Base-by-base conservation (phyloP, 1,284 basidiomycete species). In the Ustilago hordei region DNA sequence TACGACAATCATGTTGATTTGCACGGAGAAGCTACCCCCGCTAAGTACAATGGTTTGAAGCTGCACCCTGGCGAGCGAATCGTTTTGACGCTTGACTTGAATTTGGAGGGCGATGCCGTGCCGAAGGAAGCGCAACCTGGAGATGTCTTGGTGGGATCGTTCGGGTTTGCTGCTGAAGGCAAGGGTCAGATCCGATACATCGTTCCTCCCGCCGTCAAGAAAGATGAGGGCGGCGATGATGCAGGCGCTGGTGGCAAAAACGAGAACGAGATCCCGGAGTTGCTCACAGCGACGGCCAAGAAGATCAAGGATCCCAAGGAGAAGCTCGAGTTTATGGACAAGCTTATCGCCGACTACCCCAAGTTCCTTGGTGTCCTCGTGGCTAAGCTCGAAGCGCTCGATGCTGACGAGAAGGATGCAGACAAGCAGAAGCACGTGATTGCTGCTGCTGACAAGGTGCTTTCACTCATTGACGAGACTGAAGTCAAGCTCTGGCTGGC, bases 1-100 rank as follows among this genome's bases (percentile, higher is more conserved):
- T 85, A 86, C 65, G 64, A 78, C 58, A 78, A 86, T 74, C 85
- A 86, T 41, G 82, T 86, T 8, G 85, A 85, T 53, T 57, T 81
- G 38, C 78, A 82, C 56, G 78, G 79, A 32, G 62, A 69, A 12
- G 77, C 67, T 5, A 60, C 74, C 11, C 71, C 82, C 4, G 68
- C 81, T 55, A 79, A 78, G 57, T 81, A 81, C 55, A 72, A 78
- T 9, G 75, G 72, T 31, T 45, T 86, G 48, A 86, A 86, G 78
- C 69, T 86, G 45, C 79, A 79, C 17, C 80, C 78, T 5, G 86
- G 86, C 17, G 81, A 86, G 76, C 65, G 77, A 4, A 81, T 81
- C 31, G 77, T 83, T 34, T 55, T 86, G 23, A 81, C 78, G 23
- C 63, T 86, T 32, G 77, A 83, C 47, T 71, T 84, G 41, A 80